These are phyloP conservation scores for Yarrowia sp. DNA, from an alignment of 805 yeast species.

Conservation along the genomic window DNA sequence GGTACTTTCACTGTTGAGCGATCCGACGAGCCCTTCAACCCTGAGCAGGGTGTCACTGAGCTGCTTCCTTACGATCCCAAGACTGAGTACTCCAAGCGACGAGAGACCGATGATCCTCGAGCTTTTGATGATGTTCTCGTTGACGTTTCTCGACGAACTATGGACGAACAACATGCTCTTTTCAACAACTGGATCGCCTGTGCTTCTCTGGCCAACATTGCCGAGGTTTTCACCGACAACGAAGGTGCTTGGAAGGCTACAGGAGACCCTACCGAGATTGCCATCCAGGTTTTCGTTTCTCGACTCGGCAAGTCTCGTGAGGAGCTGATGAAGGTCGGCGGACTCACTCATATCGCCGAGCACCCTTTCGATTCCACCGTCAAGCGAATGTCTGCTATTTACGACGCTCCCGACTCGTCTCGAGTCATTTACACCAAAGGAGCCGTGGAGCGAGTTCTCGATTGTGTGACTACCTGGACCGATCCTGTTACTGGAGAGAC, in stretches of 20 bases:
- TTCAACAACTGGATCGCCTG: constrained; percentile 56
- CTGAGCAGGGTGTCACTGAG: constrained; percentile 52
- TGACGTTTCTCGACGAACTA: neutral
- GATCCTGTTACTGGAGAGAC: constrained; percentile 37
- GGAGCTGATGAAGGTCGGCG: constrained; percentile 43
- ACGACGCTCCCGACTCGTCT: constrained; percentile 31
- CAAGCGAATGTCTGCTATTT: constrained; percentile 69
- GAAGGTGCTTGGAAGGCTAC: constrained; percentile 63
- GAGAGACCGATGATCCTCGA: constrained; percentile 30
- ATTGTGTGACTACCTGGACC: constrained; percentile 55
- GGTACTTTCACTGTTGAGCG: constrained; percentile 58
- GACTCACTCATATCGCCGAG: constrained; percentile 51
- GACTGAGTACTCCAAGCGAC: constrained; percentile 32
- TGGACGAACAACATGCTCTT: constrained; percentile 17
- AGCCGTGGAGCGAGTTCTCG: constrained; percentile 69
- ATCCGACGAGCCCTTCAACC: constrained; percentile 62
- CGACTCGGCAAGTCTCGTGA: constrained; percentile 46
- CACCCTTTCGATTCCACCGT: constrained; percentile 73
- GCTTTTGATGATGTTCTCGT: constrained; percentile 3
- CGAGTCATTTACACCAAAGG: constrained; percentile 56
- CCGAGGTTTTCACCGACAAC: constrained; percentile 47
- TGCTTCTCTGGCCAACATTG: constrained; percentile 79
- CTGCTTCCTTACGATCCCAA: constrained; percentile 33
- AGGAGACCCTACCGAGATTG: constrained; percentile 90
- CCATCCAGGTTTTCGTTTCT: constrained; percentile 73